Evolutionary conservation across 1,139 yeast genomes (phyloP), one percentile per base, ranked within the genome.

Genomic region (Magnusiomyces fungicola): DNA sequence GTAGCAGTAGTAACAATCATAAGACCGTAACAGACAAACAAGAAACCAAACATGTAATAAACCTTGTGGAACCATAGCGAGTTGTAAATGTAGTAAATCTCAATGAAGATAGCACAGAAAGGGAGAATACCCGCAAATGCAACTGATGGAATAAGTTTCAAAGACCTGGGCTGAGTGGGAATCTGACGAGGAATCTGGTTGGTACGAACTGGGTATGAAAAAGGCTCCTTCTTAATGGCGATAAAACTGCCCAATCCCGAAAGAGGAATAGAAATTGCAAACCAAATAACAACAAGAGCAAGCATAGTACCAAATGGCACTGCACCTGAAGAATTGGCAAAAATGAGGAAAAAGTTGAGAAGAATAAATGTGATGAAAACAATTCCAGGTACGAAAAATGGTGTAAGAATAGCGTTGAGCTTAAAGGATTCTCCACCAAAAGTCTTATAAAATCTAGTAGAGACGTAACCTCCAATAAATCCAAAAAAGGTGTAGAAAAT

Each of bases 21-120:
- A 63, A 92, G 74, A 23, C 84, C 58, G 64, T 88, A 82, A 61
- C 97, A 89, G 69, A 90, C 80, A 68, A 92, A 87, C 60, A 92
- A 73, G 74, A 92, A 92, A 22, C 98, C 98, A 74, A 92, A 92
- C 97, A 92, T 92, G 73, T 90, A 92, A 72, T 81, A 92, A 56
- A 92, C 82, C 66, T 88, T 79, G 74, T 87, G 90, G 69, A 87
- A 89, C 98, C 98, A 92, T 58, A 92, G 72, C 29, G 97, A 89
- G 50, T 89, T 79, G 71, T 85, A 81, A 55, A 78, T 74, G 70
- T 90, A 92, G 69, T 88, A 90, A 77, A 94, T 80, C 69, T 92
- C 97, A 50, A 92, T 95, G 12, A 96, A 89, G 61, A 90, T 85
- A 19, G 96, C 84, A 7, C 96, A 95, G 63, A 92, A 92, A 60